Evolutionary conservation across 2,329 filamentous ascomycete genomes (phyloP).

Genomic region (Penicillium sp.): DNA sequence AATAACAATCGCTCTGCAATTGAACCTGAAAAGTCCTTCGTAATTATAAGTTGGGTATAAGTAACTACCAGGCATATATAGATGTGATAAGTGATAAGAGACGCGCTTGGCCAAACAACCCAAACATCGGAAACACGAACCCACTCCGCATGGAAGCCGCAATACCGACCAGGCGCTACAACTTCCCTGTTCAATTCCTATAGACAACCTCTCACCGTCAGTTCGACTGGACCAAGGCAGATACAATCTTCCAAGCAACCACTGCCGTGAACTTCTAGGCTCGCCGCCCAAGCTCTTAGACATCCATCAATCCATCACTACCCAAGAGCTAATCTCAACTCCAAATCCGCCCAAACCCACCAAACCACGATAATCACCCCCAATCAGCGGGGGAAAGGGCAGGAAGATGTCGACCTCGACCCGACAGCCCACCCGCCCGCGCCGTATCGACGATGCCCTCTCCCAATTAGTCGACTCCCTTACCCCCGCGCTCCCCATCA

Average conservation of each 20-base stretch:
- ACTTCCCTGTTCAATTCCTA: slow-evolving; percentile 1
- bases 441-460: slow-evolving; percentile 46
- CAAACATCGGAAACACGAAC: slow-evolving; percentile 20
- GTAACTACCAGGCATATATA: background rate
- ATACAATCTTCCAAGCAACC: background rate
- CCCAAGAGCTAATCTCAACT: slow-evolving; percentile 1
- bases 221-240: background rate
- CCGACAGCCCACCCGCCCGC: slow-evolving; percentile 36
- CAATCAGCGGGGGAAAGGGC: slow-evolving; percentile 9
- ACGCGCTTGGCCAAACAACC: slow-evolving; percentile 17
- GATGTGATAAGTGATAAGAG: slow-evolving; percentile 10
- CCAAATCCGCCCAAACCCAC: slow-evolving; percentile 1
- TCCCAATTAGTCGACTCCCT: slow-evolving; percentile 45
- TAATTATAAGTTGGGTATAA: background rate
- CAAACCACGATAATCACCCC: background rate
- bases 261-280: background rate
- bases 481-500: slow-evolving; percentile 36
- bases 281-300: background rate
- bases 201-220: no score
- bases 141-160: slow-evolving; percentile 4
- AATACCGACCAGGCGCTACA: background rate
- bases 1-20: slow-evolving; percentile 13
- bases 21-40: background rate
- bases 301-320: slow-evolving; percentile 2
- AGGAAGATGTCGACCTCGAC: slow-evolving; percentile 30